Conservation (phyloP, 768 basidiomycete species). For the Suillus occidentalis region DNA sequence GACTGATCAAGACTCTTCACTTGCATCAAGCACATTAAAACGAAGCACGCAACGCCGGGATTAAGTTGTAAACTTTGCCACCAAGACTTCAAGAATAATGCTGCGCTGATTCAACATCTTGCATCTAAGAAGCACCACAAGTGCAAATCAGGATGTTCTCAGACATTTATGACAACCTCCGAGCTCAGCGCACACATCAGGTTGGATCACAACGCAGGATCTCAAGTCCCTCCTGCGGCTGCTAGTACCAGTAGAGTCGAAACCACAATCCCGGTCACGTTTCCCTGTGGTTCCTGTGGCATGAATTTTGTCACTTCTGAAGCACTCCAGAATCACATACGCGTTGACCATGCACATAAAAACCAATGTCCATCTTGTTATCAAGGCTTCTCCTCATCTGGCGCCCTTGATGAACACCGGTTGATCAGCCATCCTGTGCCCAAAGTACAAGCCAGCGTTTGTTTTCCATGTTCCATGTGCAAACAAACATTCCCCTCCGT, state of each 20-base stretch:
- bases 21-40: conserved; percentile 1
- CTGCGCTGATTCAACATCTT: conserved; percentile 4
- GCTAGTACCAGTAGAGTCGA: not conserved
- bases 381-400: not conserved
- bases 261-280: not conserved
- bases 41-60: not conserved
- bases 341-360: not conserved
- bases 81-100: not conserved
- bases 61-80: not conserved
- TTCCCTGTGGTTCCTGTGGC: not conserved
- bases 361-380: conserved; percentile 5
- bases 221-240: not conserved
- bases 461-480: not conserved
- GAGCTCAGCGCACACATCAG: conserved; percentile 3
- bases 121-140: conserved; percentile 5
- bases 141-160: not conserved
- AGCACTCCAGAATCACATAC: conserved; percentile 4
- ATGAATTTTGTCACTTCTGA: not conserved
- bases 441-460: not conserved
- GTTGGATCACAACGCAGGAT: not conserved
- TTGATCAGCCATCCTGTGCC: not conserved
- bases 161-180: conserved; percentile 3
- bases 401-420: not conserved
- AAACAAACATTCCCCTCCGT: not conserved
- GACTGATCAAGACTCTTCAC: not conserved